A percentile compares a stretch with the other conserved stretches of the same genome.
phyloP scores from a whole-genome alignment of 495 filamentous ascomycete genomes.

The Neurospora sp. region DNA sequence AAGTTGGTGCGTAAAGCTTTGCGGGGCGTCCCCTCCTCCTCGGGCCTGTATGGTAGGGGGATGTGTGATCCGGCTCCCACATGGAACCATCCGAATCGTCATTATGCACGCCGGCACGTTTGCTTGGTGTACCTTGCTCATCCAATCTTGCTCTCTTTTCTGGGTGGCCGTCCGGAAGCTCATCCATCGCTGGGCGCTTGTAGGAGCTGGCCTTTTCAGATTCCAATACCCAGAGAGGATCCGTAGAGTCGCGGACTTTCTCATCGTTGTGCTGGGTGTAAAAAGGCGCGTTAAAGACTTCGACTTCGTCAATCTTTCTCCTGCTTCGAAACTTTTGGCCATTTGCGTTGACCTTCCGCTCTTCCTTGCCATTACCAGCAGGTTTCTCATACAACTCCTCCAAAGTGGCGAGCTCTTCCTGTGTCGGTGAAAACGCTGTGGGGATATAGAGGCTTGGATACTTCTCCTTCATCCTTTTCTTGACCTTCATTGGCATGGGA shows the following conservation, averaged over 20 bases:
- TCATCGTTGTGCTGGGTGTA: constrained; percentile 16
- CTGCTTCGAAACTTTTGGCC: constrained; percentile 21
- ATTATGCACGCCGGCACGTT: background rate
- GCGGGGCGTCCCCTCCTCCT: background rate
- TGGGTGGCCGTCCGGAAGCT: background rate
- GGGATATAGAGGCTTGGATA: constrained; percentile 34
- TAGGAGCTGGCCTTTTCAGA: constrained; percentile 2
- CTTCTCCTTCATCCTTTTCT: constrained; percentile 31
- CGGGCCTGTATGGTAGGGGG: background rate
- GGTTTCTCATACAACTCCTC: constrained; percentile 14
- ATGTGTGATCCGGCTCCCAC: background rate
- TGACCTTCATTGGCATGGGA: constrained; percentile 13
- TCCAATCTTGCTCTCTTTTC: constrained; percentile 8
- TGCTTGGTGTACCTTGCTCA: background rate
- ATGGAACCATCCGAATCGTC: background rate
- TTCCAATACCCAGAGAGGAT: constrained; percentile 11
- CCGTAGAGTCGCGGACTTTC: background rate
- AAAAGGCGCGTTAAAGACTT: constrained; percentile 26
- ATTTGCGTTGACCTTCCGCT: constrained; percentile 14
- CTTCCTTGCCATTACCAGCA: constrained; percentile 1
- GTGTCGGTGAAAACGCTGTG: constrained; percentile 27
- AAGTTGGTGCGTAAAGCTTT: background rate
- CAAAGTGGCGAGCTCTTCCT: constrained; percentile 23
- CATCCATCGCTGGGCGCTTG: constrained; percentile 10
- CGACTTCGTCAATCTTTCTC: constrained; percentile 22